phyloP scores from a whole-genome alignment of 2,329 filamentous ascomycete species.

The Calonectria pseudoreteaudii region DNA sequence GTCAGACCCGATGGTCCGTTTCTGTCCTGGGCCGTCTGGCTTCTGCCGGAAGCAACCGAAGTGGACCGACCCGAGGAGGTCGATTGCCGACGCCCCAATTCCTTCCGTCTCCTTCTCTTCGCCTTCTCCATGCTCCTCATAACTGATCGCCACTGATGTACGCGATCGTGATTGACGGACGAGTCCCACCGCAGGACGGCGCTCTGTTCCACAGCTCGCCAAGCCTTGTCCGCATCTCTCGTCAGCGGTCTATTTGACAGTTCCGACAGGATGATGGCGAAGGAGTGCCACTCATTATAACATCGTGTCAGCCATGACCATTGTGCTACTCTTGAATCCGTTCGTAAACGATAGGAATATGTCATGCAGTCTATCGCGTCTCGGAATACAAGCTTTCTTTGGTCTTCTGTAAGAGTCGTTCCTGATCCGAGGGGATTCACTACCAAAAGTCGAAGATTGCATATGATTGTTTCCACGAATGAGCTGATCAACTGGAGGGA shows the following conservation, averaged over 20 bases:
- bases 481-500: not conserved
- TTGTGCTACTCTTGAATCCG: slow-evolving; percentile 6
- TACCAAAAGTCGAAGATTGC: slow-evolving; percentile 8
- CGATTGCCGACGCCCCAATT: slow-evolving; percentile 15
- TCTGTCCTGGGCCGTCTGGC: not conserved
- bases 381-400: slow-evolving; percentile 14
- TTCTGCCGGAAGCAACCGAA: not conserved
- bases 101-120: slow-evolving; percentile 13
- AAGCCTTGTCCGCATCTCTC: slow-evolving; percentile 17
- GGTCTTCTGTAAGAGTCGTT: slow-evolving; percentile 3
- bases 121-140: slow-evolving; percentile 22
- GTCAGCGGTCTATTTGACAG: slow-evolving; percentile 9
- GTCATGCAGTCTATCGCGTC: slow-evolving; percentile 22
- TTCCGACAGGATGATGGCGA: slow-evolving; percentile 15
- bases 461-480: slow-evolving; percentile 16
- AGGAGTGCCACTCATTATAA: slow-evolving; percentile 22
- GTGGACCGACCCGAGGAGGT: not conserved
- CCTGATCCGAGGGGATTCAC: slow-evolving; percentile 12
- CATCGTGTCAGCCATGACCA: slow-evolving; percentile 18
- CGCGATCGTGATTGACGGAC: slow-evolving; percentile 1
- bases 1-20: not conserved
- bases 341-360: slow-evolving; percentile 10
- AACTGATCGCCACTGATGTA: slow-evolving; percentile 21
- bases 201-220: slow-evolving; percentile 22
- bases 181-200: slow-evolving; percentile 21